Evolutionary conservation across 441 rosid genomes (phyloP).

Genomic region (Erodium texanum): DNA sequence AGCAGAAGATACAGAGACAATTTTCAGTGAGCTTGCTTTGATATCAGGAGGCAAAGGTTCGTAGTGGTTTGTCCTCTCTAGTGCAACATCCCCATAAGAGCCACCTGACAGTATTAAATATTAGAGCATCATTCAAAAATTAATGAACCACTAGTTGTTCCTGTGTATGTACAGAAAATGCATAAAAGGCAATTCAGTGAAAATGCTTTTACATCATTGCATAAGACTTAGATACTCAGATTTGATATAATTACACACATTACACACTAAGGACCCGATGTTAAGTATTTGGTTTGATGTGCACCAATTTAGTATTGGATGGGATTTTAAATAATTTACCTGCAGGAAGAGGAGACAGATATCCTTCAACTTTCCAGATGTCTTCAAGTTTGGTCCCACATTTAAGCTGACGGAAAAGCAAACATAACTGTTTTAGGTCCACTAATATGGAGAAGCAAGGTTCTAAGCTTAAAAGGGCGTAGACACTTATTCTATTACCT

Average conservation of each 20-base stretch:
- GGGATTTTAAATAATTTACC: constrained; percentile 29
- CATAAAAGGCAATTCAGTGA: background rate
- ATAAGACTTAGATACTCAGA: background rate
- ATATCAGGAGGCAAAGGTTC: constrained; percentile 15
- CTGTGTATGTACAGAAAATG: too few relatives aligned
- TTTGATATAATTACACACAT: too few relatives aligned
- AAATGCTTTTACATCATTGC: background rate
- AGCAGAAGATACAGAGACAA: constrained; percentile 30
- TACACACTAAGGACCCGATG: too few relatives aligned
- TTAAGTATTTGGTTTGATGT: background rate
- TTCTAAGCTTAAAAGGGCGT: background rate
- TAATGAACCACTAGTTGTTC: too few relatives aligned
- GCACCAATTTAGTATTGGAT: background rate
- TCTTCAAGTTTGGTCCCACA: constrained; percentile 41
- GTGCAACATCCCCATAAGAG: background rate
- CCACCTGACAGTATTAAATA: background rate
- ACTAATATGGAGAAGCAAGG: background rate
- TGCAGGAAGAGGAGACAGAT: constrained; percentile 29
- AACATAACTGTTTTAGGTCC: background rate
- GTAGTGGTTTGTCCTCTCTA: background rate
- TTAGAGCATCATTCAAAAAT: background rate
- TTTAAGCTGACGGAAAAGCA: constrained; percentile 49
- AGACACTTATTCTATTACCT: background rate
- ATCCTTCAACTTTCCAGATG: constrained; percentile 44
- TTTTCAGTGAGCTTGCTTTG: constrained; percentile 23